A percentile compares a stretch with the other conserved stretches of the same genome.
Evolutionary conservation across 2,329 filamentous ascomycete species (phyloP).

Genomic region (Incumbomyces delicatus): DNA sequence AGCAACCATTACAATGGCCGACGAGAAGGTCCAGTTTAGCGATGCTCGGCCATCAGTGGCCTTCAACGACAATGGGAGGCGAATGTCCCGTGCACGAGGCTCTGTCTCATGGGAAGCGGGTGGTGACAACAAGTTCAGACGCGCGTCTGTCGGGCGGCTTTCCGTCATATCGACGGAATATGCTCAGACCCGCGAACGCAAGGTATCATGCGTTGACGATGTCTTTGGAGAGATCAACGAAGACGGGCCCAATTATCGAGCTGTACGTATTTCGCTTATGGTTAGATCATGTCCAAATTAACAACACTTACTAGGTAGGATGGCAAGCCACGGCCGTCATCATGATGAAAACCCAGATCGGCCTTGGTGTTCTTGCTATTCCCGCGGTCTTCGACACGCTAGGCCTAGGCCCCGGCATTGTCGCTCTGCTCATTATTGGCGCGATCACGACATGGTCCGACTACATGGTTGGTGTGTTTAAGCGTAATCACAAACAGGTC

Average conservation of each 20-base stretch:
- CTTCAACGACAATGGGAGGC: too few relatives aligned
- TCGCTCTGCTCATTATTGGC: slow-evolving; percentile 40
- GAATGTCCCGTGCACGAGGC: too few relatives aligned
- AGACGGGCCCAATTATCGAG: slow-evolving; percentile 25
- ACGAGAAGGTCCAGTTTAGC: too few relatives aligned
- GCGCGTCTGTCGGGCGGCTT: too few relatives aligned
- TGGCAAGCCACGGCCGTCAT: slow-evolving; percentile 41
- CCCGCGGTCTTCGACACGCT: slow-evolving; percentile 39
- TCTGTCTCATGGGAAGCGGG: too few relatives aligned
- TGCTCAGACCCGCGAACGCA: neutral
- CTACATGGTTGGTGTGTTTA: slow-evolving; percentile 13
- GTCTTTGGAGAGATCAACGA: slow-evolving; percentile 29
- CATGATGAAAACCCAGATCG: slow-evolving; percentile 39
- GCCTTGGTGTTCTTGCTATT: slow-evolving; percentile 42
- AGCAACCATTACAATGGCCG: too few relatives aligned
- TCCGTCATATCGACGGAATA: too few relatives aligned
- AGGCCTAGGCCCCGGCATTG: slow-evolving; percentile 39
- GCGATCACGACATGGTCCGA: slow-evolving; percentile 36
- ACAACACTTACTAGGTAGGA: slow-evolving; percentile 25
- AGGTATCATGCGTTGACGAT: slow-evolving; percentile 19
- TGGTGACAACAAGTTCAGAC: too few relatives aligned
- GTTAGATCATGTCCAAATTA: neutral
- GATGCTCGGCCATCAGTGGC: too few relatives aligned
- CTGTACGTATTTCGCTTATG: slow-evolving; percentile 14
- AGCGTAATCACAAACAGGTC: slow-evolving; percentile 39